These are phyloP conservation scores for Lycium ferocissimum DNA, from an alignment of 257 asterid species.

Conservation along the genomic window DNA sequence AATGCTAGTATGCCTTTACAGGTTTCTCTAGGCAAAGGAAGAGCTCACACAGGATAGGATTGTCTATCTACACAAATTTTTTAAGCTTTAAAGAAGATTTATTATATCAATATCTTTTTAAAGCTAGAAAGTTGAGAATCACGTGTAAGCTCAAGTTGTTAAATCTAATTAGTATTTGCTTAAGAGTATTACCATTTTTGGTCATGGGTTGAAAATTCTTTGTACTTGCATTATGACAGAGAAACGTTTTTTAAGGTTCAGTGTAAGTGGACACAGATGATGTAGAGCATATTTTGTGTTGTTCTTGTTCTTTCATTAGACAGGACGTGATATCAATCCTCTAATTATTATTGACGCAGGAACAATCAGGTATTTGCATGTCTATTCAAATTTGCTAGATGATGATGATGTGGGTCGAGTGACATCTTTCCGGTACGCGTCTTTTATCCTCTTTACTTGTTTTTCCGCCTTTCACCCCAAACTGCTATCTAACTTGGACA, in stretches of 20 bases:
- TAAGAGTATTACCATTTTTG: neutral
- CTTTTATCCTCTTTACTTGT: constrained; percentile 34
- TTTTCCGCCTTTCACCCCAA: neutral
- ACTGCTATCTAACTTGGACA: neutral
- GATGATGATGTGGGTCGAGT: constrained; percentile 41
- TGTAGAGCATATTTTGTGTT: neutral
- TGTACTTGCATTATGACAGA: neutral
- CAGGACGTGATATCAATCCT: constrained; percentile 52
- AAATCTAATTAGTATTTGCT: neutral
- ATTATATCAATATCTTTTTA: too few relatives aligned
- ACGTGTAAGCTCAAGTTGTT: neutral
- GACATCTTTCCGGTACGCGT: constrained; percentile 72
- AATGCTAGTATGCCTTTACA: neutral
- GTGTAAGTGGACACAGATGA: neutral
- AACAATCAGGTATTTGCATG: constrained; percentile 51
- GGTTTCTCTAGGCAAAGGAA: too few relatives aligned
- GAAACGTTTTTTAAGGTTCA: neutral
- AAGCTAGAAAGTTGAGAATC: neutral
- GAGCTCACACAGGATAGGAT: neutral
- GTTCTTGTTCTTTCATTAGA: neutral
- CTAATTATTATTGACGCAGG: constrained; percentile 80
- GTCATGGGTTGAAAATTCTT: neutral
- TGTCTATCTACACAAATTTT: neutral
- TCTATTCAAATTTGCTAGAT: constrained; percentile 49
- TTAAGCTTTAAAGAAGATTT: too few relatives aligned